These are phyloP conservation scores for Pilobolus umbonatus DNA, from an alignment of 192 early-diverging fungal genomes.

Conservation along the genomic window DNA sequence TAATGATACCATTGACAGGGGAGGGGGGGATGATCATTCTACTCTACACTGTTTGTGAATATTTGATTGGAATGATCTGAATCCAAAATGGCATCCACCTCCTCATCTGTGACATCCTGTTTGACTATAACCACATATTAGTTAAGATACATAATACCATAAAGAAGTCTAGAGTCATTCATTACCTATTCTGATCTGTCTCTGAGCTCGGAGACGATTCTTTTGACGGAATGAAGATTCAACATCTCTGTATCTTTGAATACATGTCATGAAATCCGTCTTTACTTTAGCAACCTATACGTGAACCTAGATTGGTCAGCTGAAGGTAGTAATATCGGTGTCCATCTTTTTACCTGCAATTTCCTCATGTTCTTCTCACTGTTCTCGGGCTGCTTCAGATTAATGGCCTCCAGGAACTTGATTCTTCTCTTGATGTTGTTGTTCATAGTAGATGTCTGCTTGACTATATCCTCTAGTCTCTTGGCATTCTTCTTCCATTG, in stretches of 20 bases:
- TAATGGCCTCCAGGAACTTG: constrained; percentile 26
- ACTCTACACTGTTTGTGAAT: constrained; percentile 71
- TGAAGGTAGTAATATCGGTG: too few species aligned
- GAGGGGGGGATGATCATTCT: too few species aligned
- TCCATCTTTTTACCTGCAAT: constrained; percentile 5
- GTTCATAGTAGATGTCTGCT: constrained; percentile 23
- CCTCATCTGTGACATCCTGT: constrained; percentile 66
- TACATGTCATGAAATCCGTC: constrained; percentile 52
- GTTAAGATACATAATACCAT: not conserved
- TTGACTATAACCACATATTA: constrained; percentile 63
- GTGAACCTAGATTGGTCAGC: not conserved
- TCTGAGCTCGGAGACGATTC: constrained; percentile 74
- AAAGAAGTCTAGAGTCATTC: too few species aligned
- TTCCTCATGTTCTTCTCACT: constrained; percentile 12
- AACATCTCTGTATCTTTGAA: constrained; percentile 69
- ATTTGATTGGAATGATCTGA: constrained; percentile 62
- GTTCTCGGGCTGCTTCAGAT: constrained; percentile 1
- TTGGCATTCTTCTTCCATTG: constrained; percentile 9
- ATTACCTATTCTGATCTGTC: constrained; percentile 65
- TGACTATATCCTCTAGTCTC: constrained; percentile 15
- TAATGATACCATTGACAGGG: too few species aligned
- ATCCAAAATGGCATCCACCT: constrained; percentile 67
- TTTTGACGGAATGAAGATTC: constrained; percentile 73
- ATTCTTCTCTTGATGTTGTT: constrained; percentile 45
- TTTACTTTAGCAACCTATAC: constrained; percentile 22